Evolutionary conservation across 2,329 filamentous ascomycete genomes (phyloP).

Genomic region (Phialophora tarda): DNA sequence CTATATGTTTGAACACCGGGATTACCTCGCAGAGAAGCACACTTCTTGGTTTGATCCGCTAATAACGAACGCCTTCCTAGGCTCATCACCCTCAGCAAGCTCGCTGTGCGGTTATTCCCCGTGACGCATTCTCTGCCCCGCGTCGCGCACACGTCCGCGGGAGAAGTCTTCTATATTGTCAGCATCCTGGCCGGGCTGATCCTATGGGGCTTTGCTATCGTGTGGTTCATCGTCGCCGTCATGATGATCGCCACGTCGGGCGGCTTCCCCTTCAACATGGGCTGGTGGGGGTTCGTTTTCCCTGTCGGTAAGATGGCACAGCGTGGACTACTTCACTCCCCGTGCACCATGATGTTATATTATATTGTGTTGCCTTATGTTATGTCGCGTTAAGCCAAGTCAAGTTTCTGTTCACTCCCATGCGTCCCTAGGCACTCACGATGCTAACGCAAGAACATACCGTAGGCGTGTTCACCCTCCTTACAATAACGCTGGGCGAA

Average conservation of each 20-base stretch:
- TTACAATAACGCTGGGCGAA: constrained; percentile 49
- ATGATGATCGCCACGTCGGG: constrained; percentile 42
- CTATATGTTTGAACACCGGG: too few relatives aligned
- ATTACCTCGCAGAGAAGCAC: not conserved
- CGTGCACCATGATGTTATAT: not conserved
- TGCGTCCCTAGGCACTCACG: too few relatives aligned
- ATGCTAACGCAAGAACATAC: too few relatives aligned
- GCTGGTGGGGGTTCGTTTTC: constrained; percentile 67
- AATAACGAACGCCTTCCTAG: not conserved
- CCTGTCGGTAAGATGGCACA: constrained; percentile 60
- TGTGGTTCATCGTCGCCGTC: constrained; percentile 49
- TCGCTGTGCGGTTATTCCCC: constrained; percentile 48
- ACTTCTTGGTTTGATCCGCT: not conserved
- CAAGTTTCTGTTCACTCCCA: too few relatives aligned
- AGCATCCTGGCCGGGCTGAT: constrained; percentile 46
- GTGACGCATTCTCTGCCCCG: constrained; percentile 42
- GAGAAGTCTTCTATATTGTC: constrained; percentile 43
- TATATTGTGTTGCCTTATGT: too few relatives aligned
- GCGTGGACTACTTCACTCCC: too few relatives aligned
- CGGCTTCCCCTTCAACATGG: constrained; percentile 65
- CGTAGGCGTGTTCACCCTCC: constrained; percentile 38
- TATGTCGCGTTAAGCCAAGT: too few relatives aligned
- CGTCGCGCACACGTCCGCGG: constrained; percentile 38
- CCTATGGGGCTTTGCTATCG: constrained; percentile 48
- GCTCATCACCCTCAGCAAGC: constrained; percentile 57